These are phyloP conservation scores for Globisporangium irregulare DNA, from an alignment of 352 stramenopile genomes.

Conservation along the genomic window DNA sequence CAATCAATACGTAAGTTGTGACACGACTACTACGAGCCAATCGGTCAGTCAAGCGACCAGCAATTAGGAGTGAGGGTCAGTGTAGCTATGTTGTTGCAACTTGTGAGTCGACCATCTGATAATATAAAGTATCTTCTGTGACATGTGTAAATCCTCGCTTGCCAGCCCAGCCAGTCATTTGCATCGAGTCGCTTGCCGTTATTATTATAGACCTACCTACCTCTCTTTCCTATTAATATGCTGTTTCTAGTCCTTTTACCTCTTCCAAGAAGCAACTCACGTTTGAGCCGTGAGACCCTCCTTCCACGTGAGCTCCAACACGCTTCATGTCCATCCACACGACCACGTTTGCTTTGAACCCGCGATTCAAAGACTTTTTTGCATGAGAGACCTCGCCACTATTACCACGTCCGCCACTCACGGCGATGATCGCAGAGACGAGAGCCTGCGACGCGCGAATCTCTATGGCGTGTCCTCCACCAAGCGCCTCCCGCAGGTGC, in stretches of 20 bases:
- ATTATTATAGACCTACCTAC: neutral
- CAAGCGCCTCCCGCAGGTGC: slow-evolving; percentile 35
- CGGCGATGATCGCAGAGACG: slow-evolving; percentile 8
- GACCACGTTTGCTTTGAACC: neutral
- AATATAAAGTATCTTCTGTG: neutral
- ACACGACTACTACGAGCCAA: too few relatives aligned
- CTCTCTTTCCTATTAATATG: slow-evolving; percentile 1
- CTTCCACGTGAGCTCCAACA: neutral
- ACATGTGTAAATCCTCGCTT: neutral
- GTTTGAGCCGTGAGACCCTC: neutral
- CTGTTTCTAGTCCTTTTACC: neutral
- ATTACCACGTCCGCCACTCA: neutral
- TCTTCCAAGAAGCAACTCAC: neutral
- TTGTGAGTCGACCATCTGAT: neutral
- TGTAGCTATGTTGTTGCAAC: neutral
- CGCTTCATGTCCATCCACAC: neutral
- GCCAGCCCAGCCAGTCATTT: neutral
- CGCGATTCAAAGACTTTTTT: neutral
- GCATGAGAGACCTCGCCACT: slow-evolving; percentile 3
- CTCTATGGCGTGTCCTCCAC: slow-evolving; percentile 39
- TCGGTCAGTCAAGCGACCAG: neutral
- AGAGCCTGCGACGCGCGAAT: slow-evolving; percentile 32
- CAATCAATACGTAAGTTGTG: neutral
- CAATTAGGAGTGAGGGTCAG: neutral
- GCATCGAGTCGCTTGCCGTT: neutral